Evolutionary conservation across 208 protist species (phyloP).

Genomic region (Trypanosoma scelopori): DNA sequence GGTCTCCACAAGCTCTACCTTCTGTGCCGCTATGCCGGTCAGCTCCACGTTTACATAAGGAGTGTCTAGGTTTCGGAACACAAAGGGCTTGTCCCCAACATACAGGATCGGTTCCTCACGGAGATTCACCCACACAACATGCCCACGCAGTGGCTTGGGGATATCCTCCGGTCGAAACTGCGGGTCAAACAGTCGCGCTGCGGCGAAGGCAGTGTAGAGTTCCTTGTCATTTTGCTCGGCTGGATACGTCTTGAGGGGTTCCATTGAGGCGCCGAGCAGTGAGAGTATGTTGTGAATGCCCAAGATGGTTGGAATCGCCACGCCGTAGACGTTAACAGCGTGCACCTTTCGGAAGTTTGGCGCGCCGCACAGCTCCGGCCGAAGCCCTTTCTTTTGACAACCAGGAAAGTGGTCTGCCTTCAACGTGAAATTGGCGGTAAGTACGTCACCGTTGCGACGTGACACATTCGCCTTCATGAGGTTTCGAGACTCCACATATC

Average conservation of each 20-base stretch:
- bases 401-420: conserved; percentile 92
- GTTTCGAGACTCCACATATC: conserved; percentile 65
- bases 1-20: conserved; percentile 81
- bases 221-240: conserved; percentile 79
- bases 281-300: conserved; percentile 89
- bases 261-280: conserved; percentile 71
- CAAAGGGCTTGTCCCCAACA: conserved; percentile 83
- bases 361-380: conserved; percentile 77
- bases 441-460: conserved; percentile 72
- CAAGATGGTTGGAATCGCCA: conserved; percentile 79
- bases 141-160: conserved; percentile 66
- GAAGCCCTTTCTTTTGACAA: conserved; percentile 86
- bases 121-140: conserved; percentile 89
- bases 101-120: conserved; percentile 89
- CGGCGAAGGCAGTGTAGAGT: conserved; percentile 74
- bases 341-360: conserved; percentile 88
- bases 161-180: conserved; percentile 65
- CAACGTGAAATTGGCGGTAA: conserved; percentile 85
- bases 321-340: conserved; percentile 83
- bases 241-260: conserved; percentile 66
- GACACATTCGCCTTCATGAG: conserved; percentile 75
- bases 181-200: conserved; percentile 77
- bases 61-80: conserved; percentile 80
- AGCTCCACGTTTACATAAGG: conserved; percentile 92
- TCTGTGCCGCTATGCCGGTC: conserved; percentile 81